Conservation (phyloP, 163 green algal species). For the Chloromonas sp. region DNA sequence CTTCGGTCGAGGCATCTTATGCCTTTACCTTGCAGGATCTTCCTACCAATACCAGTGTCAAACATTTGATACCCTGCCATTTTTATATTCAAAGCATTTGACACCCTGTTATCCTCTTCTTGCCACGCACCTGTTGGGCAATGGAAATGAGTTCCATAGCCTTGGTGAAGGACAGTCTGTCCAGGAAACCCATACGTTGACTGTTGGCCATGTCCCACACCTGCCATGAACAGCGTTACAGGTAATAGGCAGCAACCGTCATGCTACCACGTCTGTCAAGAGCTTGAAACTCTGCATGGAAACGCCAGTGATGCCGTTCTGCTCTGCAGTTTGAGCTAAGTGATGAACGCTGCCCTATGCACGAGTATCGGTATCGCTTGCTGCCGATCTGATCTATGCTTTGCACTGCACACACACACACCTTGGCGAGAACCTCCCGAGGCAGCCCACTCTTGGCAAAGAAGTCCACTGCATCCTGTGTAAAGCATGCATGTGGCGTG, state of each 20-base stretch:
- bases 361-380: too few species aligned
- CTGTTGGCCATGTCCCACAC: constrained; percentile 53
- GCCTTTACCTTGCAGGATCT: too few species aligned
- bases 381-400: too few species aligned
- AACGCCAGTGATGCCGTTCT: neutral
- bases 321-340: neutral
- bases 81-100: too few species aligned
- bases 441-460: constrained; percentile 77
- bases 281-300: neutral
- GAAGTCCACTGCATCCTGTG: constrained; percentile 75
- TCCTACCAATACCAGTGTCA: too few species aligned
- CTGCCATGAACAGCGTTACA: constrained; percentile 2
- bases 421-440: constrained; percentile 64
- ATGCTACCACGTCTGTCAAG: neutral
- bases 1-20: too few species aligned
- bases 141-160: constrained; percentile 89
- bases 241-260: neutral
- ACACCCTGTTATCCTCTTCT: neutral
- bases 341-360: neutral
- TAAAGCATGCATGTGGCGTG: neutral
- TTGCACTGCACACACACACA: constrained; percentile 3
- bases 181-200: constrained; percentile 72
- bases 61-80: too few species aligned
- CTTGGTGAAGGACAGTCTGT: constrained; percentile 72
- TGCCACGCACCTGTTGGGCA: constrained; percentile 46